Evolutionary conservation across 257 asterid species (phyloP), one percentile per base, ranked within the genome.

Genomic region (Solanum chilense): DNA sequence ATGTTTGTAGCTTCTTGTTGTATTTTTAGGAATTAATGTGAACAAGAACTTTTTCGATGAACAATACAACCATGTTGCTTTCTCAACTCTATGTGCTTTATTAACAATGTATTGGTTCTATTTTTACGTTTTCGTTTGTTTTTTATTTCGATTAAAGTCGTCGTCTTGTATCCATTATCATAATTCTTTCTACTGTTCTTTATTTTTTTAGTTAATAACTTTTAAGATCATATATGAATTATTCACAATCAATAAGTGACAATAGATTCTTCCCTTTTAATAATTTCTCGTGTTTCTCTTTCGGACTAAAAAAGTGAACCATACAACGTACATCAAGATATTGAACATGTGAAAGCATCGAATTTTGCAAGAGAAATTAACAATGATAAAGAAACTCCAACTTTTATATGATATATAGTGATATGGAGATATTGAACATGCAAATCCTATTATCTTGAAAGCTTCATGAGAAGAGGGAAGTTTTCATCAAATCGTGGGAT

Each of bases 401-500:
- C 91, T 74, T 90, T 92, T 89, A 87, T 94, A 58, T 95, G 98
- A 98, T 33, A 33, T 33, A 33, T 89, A 85, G 9, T 39, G 7
- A 52, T 52, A 52, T 70, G 91, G 90, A 89, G 95, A 94, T 88
- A 92, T 85, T 25, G 90, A 89, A 89, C 88, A 52, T 96, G 96
- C 87, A 85, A 93, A 69, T 90, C 97, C 69, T 89, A 86, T 85
- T 92, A 96, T 31, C 90, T 96, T 52, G 92, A 89, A 88, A 95
- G 86, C 86, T 92, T 96, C 88, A 92, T 95, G 71, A 89, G 76
- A 23, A 95, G 93, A 76, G 98, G 98, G 86, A 95, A 90, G 81
- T 84, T 96, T 89, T 90, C 90, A 35, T 92, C 96, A 4, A 33
- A 3, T 33, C 35, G 35, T 4, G 35, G 35, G 35, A 33, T 33